A percentile compares a stretch with the other conserved stretches of the same genome.
Evolutionary conservation across 805 yeast genomes (phyloP).

Genomic region (Lachancea sp.): DNA sequence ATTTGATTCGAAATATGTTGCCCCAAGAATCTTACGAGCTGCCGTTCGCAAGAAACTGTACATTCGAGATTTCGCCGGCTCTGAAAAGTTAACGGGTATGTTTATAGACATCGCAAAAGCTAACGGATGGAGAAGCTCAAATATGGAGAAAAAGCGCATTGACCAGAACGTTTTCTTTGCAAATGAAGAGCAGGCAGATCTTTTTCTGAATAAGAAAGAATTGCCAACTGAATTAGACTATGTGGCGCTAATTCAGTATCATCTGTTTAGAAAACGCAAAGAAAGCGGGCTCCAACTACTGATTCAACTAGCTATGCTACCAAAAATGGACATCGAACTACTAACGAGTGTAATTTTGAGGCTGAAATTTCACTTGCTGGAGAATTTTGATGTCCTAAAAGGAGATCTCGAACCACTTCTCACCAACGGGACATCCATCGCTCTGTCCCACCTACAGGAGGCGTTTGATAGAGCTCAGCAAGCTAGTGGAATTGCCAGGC

Average conservation of each 20-base stretch:
- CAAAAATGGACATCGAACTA: conserved; percentile 14
- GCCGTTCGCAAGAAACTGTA: conserved; percentile 33
- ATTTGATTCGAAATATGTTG: conserved; percentile 31
- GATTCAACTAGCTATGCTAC: conserved; percentile 20
- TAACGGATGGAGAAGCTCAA: conserved; percentile 20
- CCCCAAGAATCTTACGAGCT: conserved; percentile 33
- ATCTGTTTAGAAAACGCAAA: conserved; percentile 15
- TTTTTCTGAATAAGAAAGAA: conserved; percentile 26
- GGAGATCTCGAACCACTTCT: conserved; percentile 12
- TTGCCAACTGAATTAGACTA: conserved; percentile 24
- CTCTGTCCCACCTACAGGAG: conserved; percentile 10
- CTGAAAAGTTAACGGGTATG: conserved; percentile 31
- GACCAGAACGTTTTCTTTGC: conserved; percentile 13
- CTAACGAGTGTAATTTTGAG: conserved; percentile 17
- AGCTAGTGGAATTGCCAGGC: conserved; percentile 15
- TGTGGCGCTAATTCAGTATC: conserved; percentile 22
- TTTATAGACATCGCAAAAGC: conserved; percentile 23
- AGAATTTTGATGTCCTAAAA: conserved; percentile 21
- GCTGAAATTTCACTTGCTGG: conserved; percentile 22
- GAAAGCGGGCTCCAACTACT: conserved; percentile 18
- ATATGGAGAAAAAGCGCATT: background rate
- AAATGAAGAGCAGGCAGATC: conserved; percentile 28
- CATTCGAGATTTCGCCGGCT: conserved; percentile 23
- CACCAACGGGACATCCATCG: conserved; percentile 5
- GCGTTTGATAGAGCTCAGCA: conserved; percentile 15